Evolutionary conservation across 2,329 filamentous ascomycete species (phyloP), one percentile per base, ranked within the genome.

Genomic region (Aspergillus clavatus): DNA sequence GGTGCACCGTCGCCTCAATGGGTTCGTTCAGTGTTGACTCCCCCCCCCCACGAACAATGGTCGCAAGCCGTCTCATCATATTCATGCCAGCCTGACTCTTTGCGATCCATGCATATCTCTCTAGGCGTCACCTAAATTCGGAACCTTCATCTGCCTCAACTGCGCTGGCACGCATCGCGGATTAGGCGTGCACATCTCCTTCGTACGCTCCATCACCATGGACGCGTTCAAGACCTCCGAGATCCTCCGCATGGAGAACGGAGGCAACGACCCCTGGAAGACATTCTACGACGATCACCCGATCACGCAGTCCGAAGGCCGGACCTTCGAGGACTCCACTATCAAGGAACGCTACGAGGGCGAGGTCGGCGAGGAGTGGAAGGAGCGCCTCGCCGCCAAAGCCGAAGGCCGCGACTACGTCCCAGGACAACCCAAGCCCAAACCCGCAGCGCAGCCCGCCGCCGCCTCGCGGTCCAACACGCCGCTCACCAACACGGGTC

Each of bases 151-250:
- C 78, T 98, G 93, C 72, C 83, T 98, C 42, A 88, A 86, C 53
- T 98, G 93, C 75, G 91, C 90, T 26, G 93, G 93, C 58, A 87
- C 93, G 42, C 93, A 98, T 72, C 86, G 93, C 52, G 89, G 89
- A 3, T 82, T 98, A 23, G 93, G 93, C 50, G 93, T 98, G 27
- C 93, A 98, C 75, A 95, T 98, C 69, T 95, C 89, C 66, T 98
- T 98, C 72, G 90, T 98, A 53, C 86, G 93, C 48, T 93, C 87
- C 61, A 93, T 97, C 63, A 95, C 89, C 51, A 98, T 98, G 93
- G 93, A 98, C 73, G 89, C 89, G 46, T 97, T 98, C 77, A 98
- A 98, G 70, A 81, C 83, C 53, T 80, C 80, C 60, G 93, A 98
- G 71, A 91, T 97, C 61, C 84, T 88, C 70, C 86, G 90, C 56